Percentiles rank a stretch among this genome's conserved stretches.
These are phyloP conservation scores for Epichloe gansuensis DNA, from an alignment of 2,329 filamentous ascomycete species.

Conservation along the genomic window DNA sequence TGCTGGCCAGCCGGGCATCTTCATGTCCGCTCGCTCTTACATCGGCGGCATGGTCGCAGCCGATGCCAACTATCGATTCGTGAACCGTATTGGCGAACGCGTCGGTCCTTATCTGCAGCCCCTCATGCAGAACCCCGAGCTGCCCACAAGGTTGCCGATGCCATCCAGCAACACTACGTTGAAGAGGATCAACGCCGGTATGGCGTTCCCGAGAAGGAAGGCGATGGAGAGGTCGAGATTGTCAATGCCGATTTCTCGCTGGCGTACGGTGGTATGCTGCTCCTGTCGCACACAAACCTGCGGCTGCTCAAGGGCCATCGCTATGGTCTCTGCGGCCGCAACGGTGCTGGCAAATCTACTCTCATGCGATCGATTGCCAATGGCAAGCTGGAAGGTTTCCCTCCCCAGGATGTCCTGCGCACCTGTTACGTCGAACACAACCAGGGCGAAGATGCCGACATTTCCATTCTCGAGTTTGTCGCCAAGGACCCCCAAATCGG, in stretches of 20 bases:
- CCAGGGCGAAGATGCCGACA: slow-evolving; percentile 92
- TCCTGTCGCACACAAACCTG: slow-evolving; percentile 91
- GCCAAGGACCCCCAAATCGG: slow-evolving; percentile 78
- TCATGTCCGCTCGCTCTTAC: slow-evolving; percentile 57
- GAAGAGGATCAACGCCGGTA: slow-evolving; percentile 80
- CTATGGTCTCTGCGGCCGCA: slow-evolving; percentile 92
- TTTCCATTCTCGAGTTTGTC: slow-evolving; percentile 90
- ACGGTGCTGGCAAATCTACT: slow-evolving; percentile 97
- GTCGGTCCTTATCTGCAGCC: slow-evolving; percentile 65
- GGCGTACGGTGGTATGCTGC: slow-evolving; percentile 92
- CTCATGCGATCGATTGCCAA: slow-evolving; percentile 93
- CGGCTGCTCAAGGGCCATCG: slow-evolving; percentile 90
- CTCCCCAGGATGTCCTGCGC: slow-evolving; percentile 77
- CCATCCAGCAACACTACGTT: slow-evolving; percentile 65
- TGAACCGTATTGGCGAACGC: slow-evolving; percentile 55
- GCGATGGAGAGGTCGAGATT: slow-evolving; percentile 88
- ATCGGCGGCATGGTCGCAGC: slow-evolving; percentile 76
- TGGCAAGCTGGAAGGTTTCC: slow-evolving; percentile 95
- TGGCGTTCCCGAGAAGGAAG: slow-evolving; percentile 71
- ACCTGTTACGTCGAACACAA: slow-evolving; percentile 99
- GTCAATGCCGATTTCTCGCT: slow-evolving; percentile 97
- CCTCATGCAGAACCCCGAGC: slow-evolving; percentile 51
- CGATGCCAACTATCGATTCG: slow-evolving; percentile 70
- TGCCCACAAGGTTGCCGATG: slow-evolving; percentile 51
- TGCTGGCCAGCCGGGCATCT: slow-evolving; percentile 45